A percentile compares a stretch with the other conserved stretches of the same genome.
phyloP scores from a whole-genome alignment of 2,329 filamentous ascomycete genomes.

The Shiraia sp. region DNA sequence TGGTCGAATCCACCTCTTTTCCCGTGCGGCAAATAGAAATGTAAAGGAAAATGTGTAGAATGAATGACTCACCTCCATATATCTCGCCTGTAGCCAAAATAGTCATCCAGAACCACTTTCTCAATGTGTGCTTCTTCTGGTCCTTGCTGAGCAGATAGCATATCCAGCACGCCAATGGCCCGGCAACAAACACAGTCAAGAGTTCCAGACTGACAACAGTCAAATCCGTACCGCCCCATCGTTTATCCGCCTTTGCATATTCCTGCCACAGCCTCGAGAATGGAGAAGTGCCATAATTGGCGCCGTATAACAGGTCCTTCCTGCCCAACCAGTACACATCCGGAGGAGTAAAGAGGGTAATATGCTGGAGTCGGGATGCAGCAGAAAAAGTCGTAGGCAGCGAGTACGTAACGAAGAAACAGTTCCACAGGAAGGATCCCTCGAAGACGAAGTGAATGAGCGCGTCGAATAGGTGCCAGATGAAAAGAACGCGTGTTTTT shows the following conservation, averaged over 20 bases:
- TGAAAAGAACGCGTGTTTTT: slow-evolving; percentile 76
- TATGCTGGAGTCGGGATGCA: slow-evolving; percentile 28
- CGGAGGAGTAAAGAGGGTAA: slow-evolving; percentile 50
- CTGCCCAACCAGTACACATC: slow-evolving; percentile 58
- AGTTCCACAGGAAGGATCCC: slow-evolving; percentile 89
- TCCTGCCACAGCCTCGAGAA: slow-evolving; percentile 65
- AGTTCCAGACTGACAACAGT: slow-evolving; percentile 64
- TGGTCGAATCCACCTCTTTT: neutral
- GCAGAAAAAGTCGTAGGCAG: slow-evolving; percentile 46
- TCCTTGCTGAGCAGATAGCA: slow-evolving; percentile 56
- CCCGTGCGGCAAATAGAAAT: slow-evolving; percentile 1
- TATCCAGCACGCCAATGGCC: slow-evolving; percentile 61
- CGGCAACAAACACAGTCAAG: slow-evolving; percentile 63
- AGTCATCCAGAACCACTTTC: slow-evolving; percentile 58
- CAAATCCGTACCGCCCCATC: slow-evolving; percentile 64
- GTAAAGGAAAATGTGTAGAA: neutral
- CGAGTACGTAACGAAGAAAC: slow-evolving; percentile 72
- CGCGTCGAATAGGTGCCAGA: slow-evolving; percentile 94
- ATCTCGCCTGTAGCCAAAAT: slow-evolving; percentile 66
- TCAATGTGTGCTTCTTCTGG: slow-evolving; percentile 42
- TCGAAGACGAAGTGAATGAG: slow-evolving; percentile 91
- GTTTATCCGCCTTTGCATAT: slow-evolving; percentile 65
- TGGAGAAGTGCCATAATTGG: slow-evolving; percentile 59
- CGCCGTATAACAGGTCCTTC: slow-evolving; percentile 61
- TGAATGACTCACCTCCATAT: slow-evolving; percentile 56